Evolutionary conservation across 108 stramenopile species (phyloP).

Genomic region (Cyclotella distinguenda): DNA sequence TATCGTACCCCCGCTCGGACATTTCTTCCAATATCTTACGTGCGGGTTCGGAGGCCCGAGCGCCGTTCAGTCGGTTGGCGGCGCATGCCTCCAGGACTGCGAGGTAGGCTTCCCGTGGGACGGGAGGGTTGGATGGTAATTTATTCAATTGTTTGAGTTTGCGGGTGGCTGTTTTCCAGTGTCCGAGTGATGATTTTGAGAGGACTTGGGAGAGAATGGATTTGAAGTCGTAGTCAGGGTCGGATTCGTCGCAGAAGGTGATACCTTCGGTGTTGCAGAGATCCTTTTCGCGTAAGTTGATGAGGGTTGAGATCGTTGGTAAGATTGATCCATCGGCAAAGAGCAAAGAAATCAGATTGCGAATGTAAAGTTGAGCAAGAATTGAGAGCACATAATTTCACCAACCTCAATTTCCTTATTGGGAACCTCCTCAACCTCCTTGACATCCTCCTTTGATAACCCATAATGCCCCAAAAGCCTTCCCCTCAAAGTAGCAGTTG

Average conservation of each 20-base stretch:
- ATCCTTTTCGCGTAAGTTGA: conserved; percentile 7
- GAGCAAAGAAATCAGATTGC: not conserved
- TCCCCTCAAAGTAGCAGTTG: conserved; percentile 57
- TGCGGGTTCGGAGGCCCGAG: conserved; percentile 83
- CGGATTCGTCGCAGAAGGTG: conserved; percentile 70
- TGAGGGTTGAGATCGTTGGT: not conserved
- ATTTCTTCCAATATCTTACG: conserved; percentile 83
- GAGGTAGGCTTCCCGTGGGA: conserved; percentile 63
- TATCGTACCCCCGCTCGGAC: conserved; percentile 59
- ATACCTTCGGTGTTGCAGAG: conserved; percentile 54
- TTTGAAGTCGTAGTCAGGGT: conserved; percentile 78
- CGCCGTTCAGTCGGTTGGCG: conserved; percentile 76
- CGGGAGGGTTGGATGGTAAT: conserved; percentile 36
- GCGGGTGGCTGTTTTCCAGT: conserved; percentile 84
- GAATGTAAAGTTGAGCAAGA: not conserved
- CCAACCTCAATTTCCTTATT: conserved; percentile 39
- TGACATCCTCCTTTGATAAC: conserved; percentile 27
- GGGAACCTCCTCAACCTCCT: conserved; percentile 27
- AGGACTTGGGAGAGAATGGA: conserved; percentile 54
- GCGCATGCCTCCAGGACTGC: conserved; percentile 70
- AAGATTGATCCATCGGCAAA: too few species aligned
- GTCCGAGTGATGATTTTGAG: conserved; percentile 57
- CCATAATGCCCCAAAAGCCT: conserved; percentile 60
- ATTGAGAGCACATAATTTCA: not conserved
- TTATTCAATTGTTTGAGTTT: conserved; percentile 70